Evolutionary conservation across 1,284 basidiomycete species (phyloP).

Genomic region (Sparassis latifolia): DNA sequence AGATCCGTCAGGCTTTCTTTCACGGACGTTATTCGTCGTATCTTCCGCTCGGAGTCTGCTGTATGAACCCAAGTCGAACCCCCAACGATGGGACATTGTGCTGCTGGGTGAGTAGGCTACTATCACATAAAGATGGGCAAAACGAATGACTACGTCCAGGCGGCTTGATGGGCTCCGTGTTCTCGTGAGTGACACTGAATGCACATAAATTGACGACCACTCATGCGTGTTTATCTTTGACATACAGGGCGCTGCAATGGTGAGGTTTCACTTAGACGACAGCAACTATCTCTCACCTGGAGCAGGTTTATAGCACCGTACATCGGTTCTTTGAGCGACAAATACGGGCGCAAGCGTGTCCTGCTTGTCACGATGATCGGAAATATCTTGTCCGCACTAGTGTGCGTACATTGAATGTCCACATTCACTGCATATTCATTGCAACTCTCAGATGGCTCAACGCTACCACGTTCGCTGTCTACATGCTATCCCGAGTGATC

Average conservation of each 20-base stretch:
- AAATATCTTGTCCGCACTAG: slow-evolving; percentile 79
- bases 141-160: slow-evolving; percentile 32
- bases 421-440: not conserved
- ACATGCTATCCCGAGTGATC: slow-evolving; percentile 82
- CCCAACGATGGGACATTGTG: slow-evolving; percentile 78
- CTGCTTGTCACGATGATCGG: slow-evolving; percentile 84
- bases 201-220: slow-evolving; percentile 2
- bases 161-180: slow-evolving; percentile 84
- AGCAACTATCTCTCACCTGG: no score
- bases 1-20: slow-evolving; percentile 64
- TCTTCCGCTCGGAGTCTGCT: slow-evolving; percentile 58
- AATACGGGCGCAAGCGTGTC: slow-evolving; percentile 77
- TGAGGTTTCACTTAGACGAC: not conserved
- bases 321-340: slow-evolving; percentile 80
- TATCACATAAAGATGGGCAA: slow-evolving; percentile 3
- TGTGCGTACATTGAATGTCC: slow-evolving; percentile 42
- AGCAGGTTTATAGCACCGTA: slow-evolving; percentile 65
- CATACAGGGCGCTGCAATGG: slow-evolving; percentile 69
- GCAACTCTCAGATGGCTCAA: slow-evolving; percentile 64
- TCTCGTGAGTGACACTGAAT: slow-evolving; percentile 60
- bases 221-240: not conserved
- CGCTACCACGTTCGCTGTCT: slow-evolving; percentile 81
- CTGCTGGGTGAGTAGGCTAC: slow-evolving; percentile 46
- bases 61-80: slow-evolving; percentile 53
- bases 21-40: slow-evolving; percentile 58